These are phyloP conservation scores for Trypethelium eluteriae DNA, from an alignment of 495 filamentous ascomycete genomes.

Conservation along the genomic window DNA sequence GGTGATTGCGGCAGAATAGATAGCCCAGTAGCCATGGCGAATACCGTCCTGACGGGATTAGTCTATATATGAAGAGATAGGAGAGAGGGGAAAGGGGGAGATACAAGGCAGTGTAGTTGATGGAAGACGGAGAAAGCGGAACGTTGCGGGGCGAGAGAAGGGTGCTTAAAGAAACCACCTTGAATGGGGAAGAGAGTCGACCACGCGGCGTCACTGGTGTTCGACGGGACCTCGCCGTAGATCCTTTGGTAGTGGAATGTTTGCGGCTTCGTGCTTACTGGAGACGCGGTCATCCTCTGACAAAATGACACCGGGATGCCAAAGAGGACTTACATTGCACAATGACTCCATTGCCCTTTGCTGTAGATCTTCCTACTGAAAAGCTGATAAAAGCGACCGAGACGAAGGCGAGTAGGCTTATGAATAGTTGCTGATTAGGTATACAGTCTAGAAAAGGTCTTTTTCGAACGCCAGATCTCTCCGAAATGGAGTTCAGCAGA, in stretches of 20 bases:
- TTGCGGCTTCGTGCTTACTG: not conserved
- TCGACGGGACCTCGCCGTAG: not conserved
- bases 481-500: not conserved
- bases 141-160: slow-evolving; percentile 13
- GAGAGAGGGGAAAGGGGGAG: not conserved
- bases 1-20: slow-evolving; percentile 13
- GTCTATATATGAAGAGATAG: not conserved
- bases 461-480: not conserved
- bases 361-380: not conserved
- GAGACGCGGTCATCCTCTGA: not conserved
- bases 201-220: not conserved
- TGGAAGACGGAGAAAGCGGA: slow-evolving; percentile 16
- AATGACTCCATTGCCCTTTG: not conserved
- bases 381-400: not conserved
- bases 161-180: slow-evolving; percentile 22
- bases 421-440: not conserved
- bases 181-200: slow-evolving; percentile 14
- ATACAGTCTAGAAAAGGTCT: not conserved
- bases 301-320: not conserved
- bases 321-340: not conserved
- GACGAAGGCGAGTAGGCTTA: not conserved
- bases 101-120: slow-evolving; percentile 20
- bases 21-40: slow-evolving; percentile 17
- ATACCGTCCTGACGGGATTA: slow-evolving; percentile 14
- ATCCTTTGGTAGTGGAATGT: not conserved